phyloP scores from a whole-genome alignment of 176 grass and related monocot species.

The Oryza glaberrima region DNA sequence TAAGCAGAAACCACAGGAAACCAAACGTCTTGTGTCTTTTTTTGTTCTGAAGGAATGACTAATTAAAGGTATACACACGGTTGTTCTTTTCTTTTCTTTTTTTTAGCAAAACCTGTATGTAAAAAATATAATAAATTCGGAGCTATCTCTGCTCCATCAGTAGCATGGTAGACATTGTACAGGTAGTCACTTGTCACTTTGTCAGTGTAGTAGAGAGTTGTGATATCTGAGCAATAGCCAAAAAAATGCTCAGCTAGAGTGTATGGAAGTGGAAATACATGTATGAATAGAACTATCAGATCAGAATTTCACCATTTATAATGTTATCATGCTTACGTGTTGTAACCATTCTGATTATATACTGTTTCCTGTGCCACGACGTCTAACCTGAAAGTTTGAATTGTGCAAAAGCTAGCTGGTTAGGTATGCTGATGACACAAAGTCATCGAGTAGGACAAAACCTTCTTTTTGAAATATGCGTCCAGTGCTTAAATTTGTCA shows the following conservation, averaged over 20 bases:
- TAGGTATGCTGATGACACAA: background rate
- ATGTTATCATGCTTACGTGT: background rate
- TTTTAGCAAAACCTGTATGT: background rate
- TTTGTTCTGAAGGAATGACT: conserved; percentile 3
- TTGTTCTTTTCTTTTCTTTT: background rate
- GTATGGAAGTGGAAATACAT: background rate
- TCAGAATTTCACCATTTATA: background rate
- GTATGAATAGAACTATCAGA: background rate
- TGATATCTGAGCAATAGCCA: background rate
- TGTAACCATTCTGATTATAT: background rate
- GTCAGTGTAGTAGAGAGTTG: background rate
- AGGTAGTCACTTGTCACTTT: background rate
- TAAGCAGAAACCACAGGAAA: background rate
- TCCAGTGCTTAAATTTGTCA: conserved; percentile 35
- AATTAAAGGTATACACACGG: background rate
- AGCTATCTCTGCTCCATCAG: background rate
- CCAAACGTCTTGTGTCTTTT: background rate
- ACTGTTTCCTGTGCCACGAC: background rate
- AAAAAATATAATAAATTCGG: conserved; percentile 29
- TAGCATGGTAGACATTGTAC: background rate
- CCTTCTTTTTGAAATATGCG: conserved; percentile 26
- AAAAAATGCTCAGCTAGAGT: background rate
- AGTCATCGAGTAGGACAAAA: conserved; percentile 26
- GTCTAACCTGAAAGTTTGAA: conserved; percentile 1
- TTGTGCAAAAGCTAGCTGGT: background rate